Base-by-base conservation (phyloP, 352 stramenopile species). In the Phytophthora niederhauseri region DNA sequence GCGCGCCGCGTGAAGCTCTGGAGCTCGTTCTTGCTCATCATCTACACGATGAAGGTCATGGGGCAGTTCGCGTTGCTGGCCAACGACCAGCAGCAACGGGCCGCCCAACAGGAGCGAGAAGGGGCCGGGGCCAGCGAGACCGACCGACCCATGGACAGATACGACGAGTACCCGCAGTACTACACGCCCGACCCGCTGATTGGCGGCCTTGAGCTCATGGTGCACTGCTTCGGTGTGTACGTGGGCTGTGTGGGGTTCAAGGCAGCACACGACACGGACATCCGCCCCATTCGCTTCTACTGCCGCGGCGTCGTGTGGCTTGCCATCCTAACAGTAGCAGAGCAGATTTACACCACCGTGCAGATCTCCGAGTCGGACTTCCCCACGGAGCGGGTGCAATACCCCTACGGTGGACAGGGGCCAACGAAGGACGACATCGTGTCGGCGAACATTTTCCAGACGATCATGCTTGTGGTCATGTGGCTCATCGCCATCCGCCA, bases 11-110 rank as follows among this genome's bases (percentile, higher is more conserved):
- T 96, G 38, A 96, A 96, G 65, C 82, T 96, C 36, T 96, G 89
- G 89, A 94, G 86, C 48, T 95, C 87, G 11, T 95, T 96, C 57
- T 64, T 96, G 53, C 62, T 96, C 26, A 95, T 96, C 60, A 94
- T 96, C 53, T 93, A 96, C 78, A 94, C 89, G 3, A 96, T 96
- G 89, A 96, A 96, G 61, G 85, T 95, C 28, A 94, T 96, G 83
- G 85, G 87, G 2, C 85, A 94, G 51, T 94, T 94, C 68, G 89
- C 89, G 43, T 59, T 95, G 48, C 73, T 96, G 11, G 87, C 89
- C 5, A 94, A 95, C 65, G 84, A 93, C 43, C 87, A 95, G 60
- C 85, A 93, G 28, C 77, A 86, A 38, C 81, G 82, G 19, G 75
- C 65, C 6, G 70, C 78, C 2, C 63, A 80, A 45, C 63, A 77